Conservation (phyloP, 805 yeast genomes). For the Torulaspora indica region DNA sequence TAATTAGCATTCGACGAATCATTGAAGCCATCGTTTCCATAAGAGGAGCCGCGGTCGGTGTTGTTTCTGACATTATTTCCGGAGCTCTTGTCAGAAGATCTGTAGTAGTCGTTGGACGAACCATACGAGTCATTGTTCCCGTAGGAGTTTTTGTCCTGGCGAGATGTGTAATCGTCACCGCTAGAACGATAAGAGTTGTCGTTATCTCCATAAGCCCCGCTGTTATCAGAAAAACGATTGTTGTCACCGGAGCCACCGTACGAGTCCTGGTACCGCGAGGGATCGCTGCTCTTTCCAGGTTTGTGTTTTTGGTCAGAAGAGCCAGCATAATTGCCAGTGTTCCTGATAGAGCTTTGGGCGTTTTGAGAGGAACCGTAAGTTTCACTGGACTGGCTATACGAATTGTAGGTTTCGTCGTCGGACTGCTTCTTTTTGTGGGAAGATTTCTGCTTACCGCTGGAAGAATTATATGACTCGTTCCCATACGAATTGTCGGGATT, state of each 20-base stretch:
- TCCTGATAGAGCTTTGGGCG: slow-evolving; percentile 18
- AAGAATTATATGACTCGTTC: slow-evolving; percentile 17
- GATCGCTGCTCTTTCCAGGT: slow-evolving; percentile 12
- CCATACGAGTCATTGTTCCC: slow-evolving; percentile 35
- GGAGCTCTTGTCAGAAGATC: slow-evolving; percentile 18
- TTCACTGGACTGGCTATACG: slow-evolving; percentile 12
- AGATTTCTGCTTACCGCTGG: slow-evolving; percentile 23
- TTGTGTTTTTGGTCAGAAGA: slow-evolving; percentile 10
- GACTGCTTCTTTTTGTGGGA: slow-evolving; percentile 15
- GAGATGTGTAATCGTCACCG: slow-evolving; percentile 20
- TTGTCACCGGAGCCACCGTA: slow-evolving; percentile 19
- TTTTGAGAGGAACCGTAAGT: slow-evolving; percentile 22
- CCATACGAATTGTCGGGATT: slow-evolving; percentile 8
- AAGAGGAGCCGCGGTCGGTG: slow-evolving; percentile 22
- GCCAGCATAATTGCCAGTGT: slow-evolving; percentile 15
- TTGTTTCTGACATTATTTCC: slow-evolving; percentile 7
- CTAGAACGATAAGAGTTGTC: slow-evolving; percentile 18
- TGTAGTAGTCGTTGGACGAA: slow-evolving; percentile 28
- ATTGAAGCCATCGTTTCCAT: slow-evolving; percentile 12
- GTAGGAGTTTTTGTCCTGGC: slow-evolving; percentile 20
- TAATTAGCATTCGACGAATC: slow-evolving; percentile 14
- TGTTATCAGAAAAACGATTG: slow-evolving; percentile 10
- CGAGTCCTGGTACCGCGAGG: slow-evolving; percentile 15
- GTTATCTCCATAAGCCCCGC: slow-evolving; percentile 12
- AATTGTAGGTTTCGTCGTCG: slow-evolving; percentile 31